phyloP scores from a whole-genome alignment of 441 rosid species.

The Erodium chrysanthum region DNA sequence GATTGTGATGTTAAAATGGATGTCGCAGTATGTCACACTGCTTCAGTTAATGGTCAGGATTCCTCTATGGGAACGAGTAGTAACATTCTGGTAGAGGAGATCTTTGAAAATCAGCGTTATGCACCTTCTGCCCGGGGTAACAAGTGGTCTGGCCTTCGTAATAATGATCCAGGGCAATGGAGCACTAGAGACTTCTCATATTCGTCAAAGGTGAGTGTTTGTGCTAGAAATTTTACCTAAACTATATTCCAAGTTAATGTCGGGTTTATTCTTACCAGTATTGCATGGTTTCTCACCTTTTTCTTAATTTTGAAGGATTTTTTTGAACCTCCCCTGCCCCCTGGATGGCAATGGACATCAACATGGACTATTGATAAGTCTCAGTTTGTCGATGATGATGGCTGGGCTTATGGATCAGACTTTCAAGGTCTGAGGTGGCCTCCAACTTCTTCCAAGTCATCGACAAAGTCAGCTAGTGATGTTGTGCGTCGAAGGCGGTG shows the following conservation, averaged over 20 bases:
- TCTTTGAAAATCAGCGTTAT: conserved; percentile 50
- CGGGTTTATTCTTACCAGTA: not conserved
- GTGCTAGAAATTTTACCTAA: not conserved
- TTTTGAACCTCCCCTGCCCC: conserved; percentile 47
- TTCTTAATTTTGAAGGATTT: conserved; percentile 39
- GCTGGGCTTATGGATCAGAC: conserved; percentile 61
- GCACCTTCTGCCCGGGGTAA: conserved; percentile 46
- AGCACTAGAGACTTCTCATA: conserved; percentile 51
- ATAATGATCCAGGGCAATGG: conserved; percentile 42
- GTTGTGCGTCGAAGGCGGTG: conserved; percentile 53
- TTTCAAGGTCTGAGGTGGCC: conserved; percentile 51
- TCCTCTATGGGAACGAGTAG: conserved; percentile 34
- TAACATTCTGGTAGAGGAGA: conserved; percentile 42
- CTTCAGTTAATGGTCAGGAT: conserved; percentile 27
- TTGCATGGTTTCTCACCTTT: not conserved
- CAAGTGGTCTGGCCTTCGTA: conserved; percentile 7
- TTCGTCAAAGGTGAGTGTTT: conserved; percentile 44
- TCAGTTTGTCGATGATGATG: conserved; percentile 44
- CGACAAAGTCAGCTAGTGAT: conserved; percentile 33
- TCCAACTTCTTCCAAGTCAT: conserved; percentile 33
- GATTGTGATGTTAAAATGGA: conserved; percentile 81
- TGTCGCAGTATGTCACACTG: conserved; percentile 39
- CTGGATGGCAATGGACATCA: conserved; percentile 63
- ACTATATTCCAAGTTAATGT: not conserved
- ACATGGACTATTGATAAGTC: conserved; percentile 56